Conservation (phyloP, 2,329 filamentous ascomycete genomes). For the Endoconidiophora laricicola region DNA sequence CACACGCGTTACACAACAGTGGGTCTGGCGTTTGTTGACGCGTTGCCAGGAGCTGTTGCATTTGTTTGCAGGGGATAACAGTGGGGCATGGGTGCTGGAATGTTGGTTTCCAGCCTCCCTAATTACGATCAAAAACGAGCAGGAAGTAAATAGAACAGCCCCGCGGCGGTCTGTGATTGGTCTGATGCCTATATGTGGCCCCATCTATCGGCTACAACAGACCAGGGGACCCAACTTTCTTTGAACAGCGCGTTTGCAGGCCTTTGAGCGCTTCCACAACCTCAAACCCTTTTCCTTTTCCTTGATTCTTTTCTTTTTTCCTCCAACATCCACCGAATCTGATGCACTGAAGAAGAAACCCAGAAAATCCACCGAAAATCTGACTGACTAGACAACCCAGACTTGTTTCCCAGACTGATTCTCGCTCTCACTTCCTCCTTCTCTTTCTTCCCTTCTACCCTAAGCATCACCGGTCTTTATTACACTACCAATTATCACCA, state of each 20-base stretch:
- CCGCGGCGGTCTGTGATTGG: slow-evolving; percentile 12
- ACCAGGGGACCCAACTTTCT: neutral
- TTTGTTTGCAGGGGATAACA: neutral
- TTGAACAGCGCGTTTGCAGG: neutral
- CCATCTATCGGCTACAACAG: neutral
- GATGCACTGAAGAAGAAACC: neutral
- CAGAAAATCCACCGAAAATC: neutral
- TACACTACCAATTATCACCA: slow-evolving; percentile 1
- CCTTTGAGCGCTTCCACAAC: neutral
- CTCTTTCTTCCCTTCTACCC: slow-evolving; percentile 3
- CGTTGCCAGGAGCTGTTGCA: neutral
- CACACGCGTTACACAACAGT: neutral
- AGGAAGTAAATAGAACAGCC: slow-evolving; percentile 8
- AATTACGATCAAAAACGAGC: neutral
- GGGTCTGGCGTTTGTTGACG: neutral
- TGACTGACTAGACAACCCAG: slow-evolving; percentile 4
- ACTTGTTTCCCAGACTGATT: slow-evolving; percentile 1
- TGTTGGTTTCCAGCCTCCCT: slow-evolving; percentile 9
- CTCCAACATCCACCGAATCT: neutral
- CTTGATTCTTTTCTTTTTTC: slow-evolving; percentile 1
- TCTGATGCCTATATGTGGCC: slow-evolving; percentile 3
- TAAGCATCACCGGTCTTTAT: neutral
- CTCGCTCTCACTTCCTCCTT: slow-evolving; percentile 1
- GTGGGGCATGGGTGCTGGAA: neutral
- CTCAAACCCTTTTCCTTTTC: slow-evolving; percentile 11